phyloP scores from a whole-genome alignment of 768 basidiomycete genomes.

The Pulveroboletus sp. region DNA sequence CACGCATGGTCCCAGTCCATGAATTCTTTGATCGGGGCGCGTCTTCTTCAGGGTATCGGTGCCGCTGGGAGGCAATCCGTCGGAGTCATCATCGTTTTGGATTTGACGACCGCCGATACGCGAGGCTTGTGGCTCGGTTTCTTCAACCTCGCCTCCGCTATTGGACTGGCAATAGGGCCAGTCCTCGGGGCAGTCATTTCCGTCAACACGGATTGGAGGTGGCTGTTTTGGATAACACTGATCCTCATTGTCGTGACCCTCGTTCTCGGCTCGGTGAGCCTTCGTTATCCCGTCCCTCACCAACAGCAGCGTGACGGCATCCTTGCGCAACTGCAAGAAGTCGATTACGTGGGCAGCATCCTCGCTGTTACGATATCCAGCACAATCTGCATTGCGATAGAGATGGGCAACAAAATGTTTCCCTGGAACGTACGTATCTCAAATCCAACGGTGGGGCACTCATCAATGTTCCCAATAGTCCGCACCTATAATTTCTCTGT shows the following conservation, averaged over 20 bases:
- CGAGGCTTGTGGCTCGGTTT: slow-evolving; percentile 35
- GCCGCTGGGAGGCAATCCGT: slow-evolving; percentile 35
- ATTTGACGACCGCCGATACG: slow-evolving; percentile 34
- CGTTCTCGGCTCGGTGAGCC: slow-evolving; percentile 21
- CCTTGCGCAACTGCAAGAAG: slow-evolving; percentile 30
- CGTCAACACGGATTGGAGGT: slow-evolving; percentile 41
- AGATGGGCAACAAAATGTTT: slow-evolving; percentile 36
- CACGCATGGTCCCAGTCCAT: slow-evolving; percentile 24
- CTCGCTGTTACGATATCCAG: slow-evolving; percentile 33
- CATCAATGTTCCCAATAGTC: slow-evolving; percentile 19
- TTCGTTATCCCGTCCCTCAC: slow-evolving; percentile 32
- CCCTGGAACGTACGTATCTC: slow-evolving; percentile 30
- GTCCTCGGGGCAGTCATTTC: slow-evolving; percentile 44
- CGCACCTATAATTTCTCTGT: slow-evolving; percentile 24
- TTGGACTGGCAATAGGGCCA: slow-evolving; percentile 45
- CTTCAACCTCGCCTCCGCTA: slow-evolving; percentile 34
- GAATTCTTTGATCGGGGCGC: slow-evolving; percentile 31
- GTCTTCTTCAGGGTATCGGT: slow-evolving; percentile 35
- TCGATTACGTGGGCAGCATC: slow-evolving; percentile 30
- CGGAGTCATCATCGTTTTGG: slow-evolving; percentile 33
- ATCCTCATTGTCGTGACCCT: slow-evolving; percentile 32
- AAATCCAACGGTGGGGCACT: not conserved
- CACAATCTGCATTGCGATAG: slow-evolving; percentile 34
- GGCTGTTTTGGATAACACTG: slow-evolving; percentile 43
- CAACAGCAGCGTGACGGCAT: slow-evolving; percentile 29